Evolutionary conservation across 192 early-diverging fungal species (phyloP).

Genomic region (Entrophospora sp.): DNA sequence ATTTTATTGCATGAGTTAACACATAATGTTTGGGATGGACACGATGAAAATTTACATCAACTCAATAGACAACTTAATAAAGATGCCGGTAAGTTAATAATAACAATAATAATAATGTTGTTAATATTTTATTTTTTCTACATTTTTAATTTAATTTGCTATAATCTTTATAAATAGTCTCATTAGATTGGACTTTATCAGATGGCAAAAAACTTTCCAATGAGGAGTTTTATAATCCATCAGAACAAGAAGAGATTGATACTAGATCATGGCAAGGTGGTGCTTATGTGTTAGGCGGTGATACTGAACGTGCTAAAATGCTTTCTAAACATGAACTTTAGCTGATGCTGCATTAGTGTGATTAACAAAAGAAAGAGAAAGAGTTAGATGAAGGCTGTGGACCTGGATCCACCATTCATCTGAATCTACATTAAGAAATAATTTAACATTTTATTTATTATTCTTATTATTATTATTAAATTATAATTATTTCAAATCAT

Average conservation of each 20-base stretch:
- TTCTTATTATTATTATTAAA: no score
- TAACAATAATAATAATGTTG: no score
- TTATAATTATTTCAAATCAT: no score
- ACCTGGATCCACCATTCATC: no score
- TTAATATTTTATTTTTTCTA: no score
- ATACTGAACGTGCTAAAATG: not conserved
- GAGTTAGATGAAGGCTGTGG: constrained; percentile 54
- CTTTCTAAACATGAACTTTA: constrained; percentile 38
- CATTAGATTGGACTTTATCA: constrained; percentile 41
- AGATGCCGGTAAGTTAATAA: constrained; percentile 42
- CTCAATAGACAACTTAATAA: constrained; percentile 66
- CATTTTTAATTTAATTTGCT: no score
- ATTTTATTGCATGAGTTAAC: constrained; percentile 73
- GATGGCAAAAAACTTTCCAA: constrained; percentile 24
- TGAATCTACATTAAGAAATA: no score
- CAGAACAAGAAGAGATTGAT: constrained; percentile 28
- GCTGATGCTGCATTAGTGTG: constrained; percentile 48
- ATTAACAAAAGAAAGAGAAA: constrained; percentile 55
- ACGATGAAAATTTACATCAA: constrained; percentile 64
- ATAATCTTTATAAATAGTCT: constrained; percentile 1
- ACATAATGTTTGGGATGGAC: constrained; percentile 63
- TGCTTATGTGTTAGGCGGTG: constrained; percentile 50
- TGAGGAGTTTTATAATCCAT: constrained; percentile 34
- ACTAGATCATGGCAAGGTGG: constrained; percentile 42
- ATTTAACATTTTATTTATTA: no score